Evolutionary conservation across 352 stramenopile genomes (phyloP).

Genomic region (Aphanomyces cochlioides): DNA sequence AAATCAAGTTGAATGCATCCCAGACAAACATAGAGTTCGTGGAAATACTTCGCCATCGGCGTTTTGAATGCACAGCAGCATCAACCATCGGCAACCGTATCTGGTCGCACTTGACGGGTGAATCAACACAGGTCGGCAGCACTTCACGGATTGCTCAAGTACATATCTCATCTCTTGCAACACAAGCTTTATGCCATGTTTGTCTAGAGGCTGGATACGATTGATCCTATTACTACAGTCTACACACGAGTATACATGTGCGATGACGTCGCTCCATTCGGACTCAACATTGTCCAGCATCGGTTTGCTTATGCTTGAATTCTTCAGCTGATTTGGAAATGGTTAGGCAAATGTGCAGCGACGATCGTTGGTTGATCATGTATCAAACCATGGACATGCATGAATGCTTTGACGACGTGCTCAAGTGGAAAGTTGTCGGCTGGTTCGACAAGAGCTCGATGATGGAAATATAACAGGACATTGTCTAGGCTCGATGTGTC

Average conservation of each 20-base stretch:
- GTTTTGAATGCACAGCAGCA: neutral
- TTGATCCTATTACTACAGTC: slow-evolving; percentile 5
- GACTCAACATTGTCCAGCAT: slow-evolving; percentile 27
- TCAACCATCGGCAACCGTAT: slow-evolving; percentile 4
- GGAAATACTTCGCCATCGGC: slow-evolving; percentile 15
- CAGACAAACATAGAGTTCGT: slow-evolving; percentile 24
- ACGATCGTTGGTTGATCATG: slow-evolving; percentile 2
- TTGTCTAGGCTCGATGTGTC: slow-evolving; percentile 12
- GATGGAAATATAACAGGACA: neutral
- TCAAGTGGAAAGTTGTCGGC: slow-evolving; percentile 27
- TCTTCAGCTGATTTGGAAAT: too few species aligned
- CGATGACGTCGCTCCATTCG: slow-evolving; percentile 22
- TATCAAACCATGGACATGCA: slow-evolving; percentile 25
- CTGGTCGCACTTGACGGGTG: slow-evolving; percentile 24
- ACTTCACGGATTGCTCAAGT: slow-evolving; percentile 25
- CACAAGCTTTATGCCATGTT: neutral
- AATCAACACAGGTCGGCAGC: slow-evolving; percentile 8
- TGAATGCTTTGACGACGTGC: slow-evolving; percentile 14
- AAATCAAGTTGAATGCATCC: slow-evolving; percentile 24
- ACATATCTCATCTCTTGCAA: neutral
- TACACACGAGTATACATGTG: slow-evolving; percentile 23
- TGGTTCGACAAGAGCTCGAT: neutral
- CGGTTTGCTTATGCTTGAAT: neutral
- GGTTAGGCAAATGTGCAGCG: too few species aligned
- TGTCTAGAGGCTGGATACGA: slow-evolving; percentile 23